These are phyloP conservation scores for Agrostemma githago DNA, from an alignment of 148 eudicot species.

Conservation along the genomic window DNA sequence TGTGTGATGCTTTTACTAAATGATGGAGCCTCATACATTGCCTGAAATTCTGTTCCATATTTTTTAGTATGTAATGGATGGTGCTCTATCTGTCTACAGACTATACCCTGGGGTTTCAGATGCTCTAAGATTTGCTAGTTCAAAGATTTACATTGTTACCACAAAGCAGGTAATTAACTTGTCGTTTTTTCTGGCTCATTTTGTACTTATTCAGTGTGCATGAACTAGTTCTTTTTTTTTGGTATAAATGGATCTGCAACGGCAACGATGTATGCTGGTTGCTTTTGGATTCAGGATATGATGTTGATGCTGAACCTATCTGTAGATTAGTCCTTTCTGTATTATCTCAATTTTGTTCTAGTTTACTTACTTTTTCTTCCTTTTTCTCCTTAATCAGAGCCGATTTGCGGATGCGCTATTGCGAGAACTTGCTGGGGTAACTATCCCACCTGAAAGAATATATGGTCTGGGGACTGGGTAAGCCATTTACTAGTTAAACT, in stretches of 20 bases:
- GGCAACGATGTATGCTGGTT: neutral
- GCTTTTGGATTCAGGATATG: neutral
- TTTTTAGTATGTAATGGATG: neutral
- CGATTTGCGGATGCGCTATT: constrained; percentile 92
- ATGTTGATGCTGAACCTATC: neutral
- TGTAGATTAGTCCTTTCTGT: neutral
- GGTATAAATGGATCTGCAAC: neutral
- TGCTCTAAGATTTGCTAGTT: constrained; percentile 86
- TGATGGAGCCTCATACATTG: neutral
- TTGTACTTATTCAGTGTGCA: neutral
- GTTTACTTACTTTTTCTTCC: constrained; percentile 6
- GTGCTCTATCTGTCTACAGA: constrained; percentile 40
- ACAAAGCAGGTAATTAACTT: constrained; percentile 67
- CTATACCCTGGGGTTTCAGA: constrained; percentile 93
- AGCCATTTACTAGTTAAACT: constrained; percentile 17
- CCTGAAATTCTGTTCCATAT: neutral
- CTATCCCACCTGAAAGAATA: constrained; percentile 81
- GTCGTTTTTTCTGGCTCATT: neutral
- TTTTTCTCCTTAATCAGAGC: constrained; percentile 38
- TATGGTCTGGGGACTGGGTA: constrained; percentile 95
- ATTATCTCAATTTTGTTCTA: neutral
- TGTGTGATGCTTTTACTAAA: neutral
- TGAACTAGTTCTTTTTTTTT: neutral
- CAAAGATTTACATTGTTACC: constrained; percentile 84
- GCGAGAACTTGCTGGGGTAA: constrained; percentile 84